These are phyloP conservation scores for Saccharum officinarum DNA, from an alignment of 176 grass and related monocot species.

Conservation along the genomic window DNA sequence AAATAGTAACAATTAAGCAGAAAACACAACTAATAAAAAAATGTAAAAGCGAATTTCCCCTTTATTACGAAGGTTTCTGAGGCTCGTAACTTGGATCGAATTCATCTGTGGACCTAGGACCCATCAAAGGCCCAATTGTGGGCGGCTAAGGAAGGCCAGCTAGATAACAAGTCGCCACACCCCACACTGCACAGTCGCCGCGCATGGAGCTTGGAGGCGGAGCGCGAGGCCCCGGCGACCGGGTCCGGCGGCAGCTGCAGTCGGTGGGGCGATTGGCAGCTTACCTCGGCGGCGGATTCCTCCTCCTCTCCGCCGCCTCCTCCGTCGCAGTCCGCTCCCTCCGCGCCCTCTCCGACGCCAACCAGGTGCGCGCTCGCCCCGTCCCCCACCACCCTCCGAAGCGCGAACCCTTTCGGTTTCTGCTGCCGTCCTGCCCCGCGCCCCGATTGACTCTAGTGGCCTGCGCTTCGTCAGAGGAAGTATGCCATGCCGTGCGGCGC, in stretches of 20 bases:
- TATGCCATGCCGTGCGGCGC: constrained; percentile 55
- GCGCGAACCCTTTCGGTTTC: background rate
- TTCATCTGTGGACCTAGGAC: background rate
- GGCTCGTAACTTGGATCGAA: background rate
- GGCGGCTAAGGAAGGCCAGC: background rate
- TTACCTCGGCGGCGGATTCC: constrained; percentile 60
- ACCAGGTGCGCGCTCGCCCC: constrained; percentile 42
- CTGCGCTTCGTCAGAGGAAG: constrained; percentile 51
- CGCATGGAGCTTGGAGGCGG: constrained; percentile 38
- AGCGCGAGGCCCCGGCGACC: constrained; percentile 37
- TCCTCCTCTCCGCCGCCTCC: constrained; percentile 60
- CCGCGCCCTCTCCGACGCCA: constrained; percentile 64
- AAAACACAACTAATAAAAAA: too few relatives aligned
- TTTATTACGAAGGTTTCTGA: background rate
- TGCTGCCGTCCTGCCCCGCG: background rate
- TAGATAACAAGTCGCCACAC: background rate
- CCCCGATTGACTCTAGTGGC: background rate
- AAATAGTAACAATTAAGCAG: too few relatives aligned
- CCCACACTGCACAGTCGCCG: background rate
- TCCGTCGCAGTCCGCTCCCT: constrained; percentile 65
- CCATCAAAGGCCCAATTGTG: background rate
- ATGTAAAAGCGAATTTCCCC: background rate
- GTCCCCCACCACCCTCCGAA: background rate
- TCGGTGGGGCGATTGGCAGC: constrained; percentile 48
- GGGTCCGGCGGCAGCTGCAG: constrained; percentile 50